phyloP scores from a whole-genome alignment of 441 rosid species.

The Flueggea neowawraea region DNA sequence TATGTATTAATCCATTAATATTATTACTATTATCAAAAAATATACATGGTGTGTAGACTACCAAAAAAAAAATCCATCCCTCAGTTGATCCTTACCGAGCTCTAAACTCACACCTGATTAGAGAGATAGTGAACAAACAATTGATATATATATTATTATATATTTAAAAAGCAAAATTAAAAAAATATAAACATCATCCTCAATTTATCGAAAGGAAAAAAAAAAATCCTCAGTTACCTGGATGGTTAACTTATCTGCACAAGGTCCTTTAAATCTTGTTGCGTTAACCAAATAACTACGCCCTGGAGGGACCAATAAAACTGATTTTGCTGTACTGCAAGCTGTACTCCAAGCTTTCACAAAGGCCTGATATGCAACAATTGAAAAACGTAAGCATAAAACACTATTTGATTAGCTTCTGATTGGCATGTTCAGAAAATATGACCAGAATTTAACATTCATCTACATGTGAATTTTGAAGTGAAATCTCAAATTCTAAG shows the following conservation, averaged over 20 bases:
- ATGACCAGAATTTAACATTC: too few relatives aligned
- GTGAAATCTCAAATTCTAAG: slow-evolving; percentile 2
- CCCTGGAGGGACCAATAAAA: slow-evolving; percentile 74
- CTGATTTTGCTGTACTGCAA: slow-evolving; percentile 60
- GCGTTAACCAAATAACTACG: slow-evolving; percentile 73
- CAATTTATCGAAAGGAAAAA: background rate
- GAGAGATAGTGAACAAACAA: too few relatives aligned
- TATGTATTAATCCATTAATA: too few relatives aligned
- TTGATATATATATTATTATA: too few relatives aligned
- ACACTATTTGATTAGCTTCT: background rate
- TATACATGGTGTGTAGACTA: too few relatives aligned
- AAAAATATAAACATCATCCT: background rate
- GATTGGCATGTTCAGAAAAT: too few relatives aligned
- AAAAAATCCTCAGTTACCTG: slow-evolving; percentile 43
- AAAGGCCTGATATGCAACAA: slow-evolving; percentile 51
- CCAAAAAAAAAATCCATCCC: too few relatives aligned
- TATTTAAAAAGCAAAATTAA: too few relatives aligned
- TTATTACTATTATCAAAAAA: too few relatives aligned
- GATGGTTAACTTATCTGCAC: slow-evolving; percentile 60
- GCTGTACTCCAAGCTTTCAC: slow-evolving; percentile 70
- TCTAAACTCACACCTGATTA: too few relatives aligned
- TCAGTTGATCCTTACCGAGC: too few relatives aligned
- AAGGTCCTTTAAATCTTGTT: slow-evolving; percentile 83
- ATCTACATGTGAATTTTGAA: background rate
- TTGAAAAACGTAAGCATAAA: slow-evolving; percentile 11